Evolutionary conservation across 305 asterid genomes (phyloP).

Genomic region (Solanum hybrid): DNA sequence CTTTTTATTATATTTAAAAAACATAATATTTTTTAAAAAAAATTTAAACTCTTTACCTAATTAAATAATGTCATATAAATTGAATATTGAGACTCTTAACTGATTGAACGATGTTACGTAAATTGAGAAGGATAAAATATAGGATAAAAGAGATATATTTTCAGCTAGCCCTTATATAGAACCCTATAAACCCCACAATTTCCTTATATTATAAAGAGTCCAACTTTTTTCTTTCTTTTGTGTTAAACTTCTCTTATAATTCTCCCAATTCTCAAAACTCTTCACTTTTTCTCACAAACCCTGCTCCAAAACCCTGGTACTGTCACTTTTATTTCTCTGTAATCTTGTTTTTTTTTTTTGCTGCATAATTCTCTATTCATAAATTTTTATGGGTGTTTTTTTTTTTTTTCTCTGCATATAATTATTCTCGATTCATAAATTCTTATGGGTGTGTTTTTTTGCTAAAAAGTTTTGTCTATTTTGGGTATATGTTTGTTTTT

Average conservation of each 20-base stretch:
- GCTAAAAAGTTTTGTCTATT: neutral
- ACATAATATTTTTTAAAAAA: no score
- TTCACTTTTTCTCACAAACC: neutral
- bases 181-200: neutral
- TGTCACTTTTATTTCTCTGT: neutral
- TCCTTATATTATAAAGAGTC: neutral
- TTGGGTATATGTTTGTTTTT: neutral
- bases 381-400: neutral
- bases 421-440: no score
- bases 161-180: no score
- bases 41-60: neutral
- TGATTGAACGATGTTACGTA: neutral
- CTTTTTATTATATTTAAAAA: no score
- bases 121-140: neutral
- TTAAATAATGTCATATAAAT: neutral
- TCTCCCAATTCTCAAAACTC: neutral
- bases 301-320: neutral
- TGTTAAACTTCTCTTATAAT: neutral
- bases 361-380: neutral
- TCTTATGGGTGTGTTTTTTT: neutral
- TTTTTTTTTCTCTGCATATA: no score
- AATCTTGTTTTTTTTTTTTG: neutral
- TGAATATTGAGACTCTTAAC: rapidly evolving
- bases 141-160: neutral
- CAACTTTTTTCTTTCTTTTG: neutral